Conservation (phyloP, 1,139 yeast genomes). For the Nakaseomyces bracarensis region DNA sequence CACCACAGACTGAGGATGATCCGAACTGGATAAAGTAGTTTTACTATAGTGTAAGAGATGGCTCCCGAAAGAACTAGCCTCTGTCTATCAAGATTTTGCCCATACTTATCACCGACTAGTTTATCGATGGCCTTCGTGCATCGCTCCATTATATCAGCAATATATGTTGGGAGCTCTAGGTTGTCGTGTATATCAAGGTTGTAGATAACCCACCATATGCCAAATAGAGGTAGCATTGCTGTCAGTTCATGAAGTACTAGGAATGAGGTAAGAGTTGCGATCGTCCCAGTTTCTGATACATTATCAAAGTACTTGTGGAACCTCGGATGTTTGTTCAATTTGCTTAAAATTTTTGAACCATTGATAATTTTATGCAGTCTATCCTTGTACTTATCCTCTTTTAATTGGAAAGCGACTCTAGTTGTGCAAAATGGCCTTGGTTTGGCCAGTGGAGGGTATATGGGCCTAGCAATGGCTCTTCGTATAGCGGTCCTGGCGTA, state of each 20-base stretch:
- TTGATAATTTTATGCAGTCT: slow-evolving; percentile 19
- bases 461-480: neutral
- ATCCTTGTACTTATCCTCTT: slow-evolving; percentile 12
- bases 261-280: slow-evolving; percentile 65
- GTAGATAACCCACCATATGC: slow-evolving; percentile 68
- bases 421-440: neutral
- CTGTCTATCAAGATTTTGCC: slow-evolving; percentile 21
- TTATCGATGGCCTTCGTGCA: slow-evolving; percentile 27
- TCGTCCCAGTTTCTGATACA: slow-evolving; percentile 42
- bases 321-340: slow-evolving; percentile 19
- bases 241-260: slow-evolving; percentile 76
- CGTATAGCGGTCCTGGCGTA: neutral
- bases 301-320: slow-evolving; percentile 22
- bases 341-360: slow-evolving; percentile 22
- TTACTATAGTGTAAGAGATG: slow-evolving; percentile 73
- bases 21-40: slow-evolving; percentile 35
- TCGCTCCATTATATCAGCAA: slow-evolving; percentile 17
- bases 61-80: slow-evolving; percentile 71
- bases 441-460: neutral
- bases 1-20: slow-evolving; percentile 30
- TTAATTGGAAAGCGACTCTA: neutral
- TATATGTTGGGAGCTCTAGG: slow-evolving; percentile 19
- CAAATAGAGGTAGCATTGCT: slow-evolving; percentile 71
- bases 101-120: slow-evolving; percentile 24
- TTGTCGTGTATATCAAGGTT: slow-evolving; percentile 41